Evolutionary conservation across 805 yeast genomes (phyloP).

Genomic region (Ogataea paradorogensis): DNA sequence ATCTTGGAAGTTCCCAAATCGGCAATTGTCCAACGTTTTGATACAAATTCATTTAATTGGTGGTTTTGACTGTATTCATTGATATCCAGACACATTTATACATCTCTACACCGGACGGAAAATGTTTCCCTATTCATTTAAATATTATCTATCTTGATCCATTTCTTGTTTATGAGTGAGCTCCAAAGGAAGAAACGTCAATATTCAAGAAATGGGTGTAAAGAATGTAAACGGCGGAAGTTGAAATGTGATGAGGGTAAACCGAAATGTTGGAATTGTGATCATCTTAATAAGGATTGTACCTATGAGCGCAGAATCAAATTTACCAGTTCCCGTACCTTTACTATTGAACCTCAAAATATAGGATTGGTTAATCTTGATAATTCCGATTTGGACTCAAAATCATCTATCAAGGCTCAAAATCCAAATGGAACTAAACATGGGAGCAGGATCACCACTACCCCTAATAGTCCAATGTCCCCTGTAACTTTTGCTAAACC

Average conservation of each 20-base stretch:
- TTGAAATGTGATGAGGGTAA: conserved; percentile 41
- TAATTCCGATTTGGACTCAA: neutral
- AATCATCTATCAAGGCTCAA: neutral
- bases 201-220: conserved; percentile 45
- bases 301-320: conserved; percentile 35
- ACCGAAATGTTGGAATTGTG: conserved; percentile 42
- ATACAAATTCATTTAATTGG: too few relatives aligned
- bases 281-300: conserved; percentile 36
- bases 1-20: neutral
- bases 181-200: conserved; percentile 34
- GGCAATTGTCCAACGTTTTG: neutral
- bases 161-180: conserved; percentile 3
- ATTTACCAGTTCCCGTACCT: conserved; percentile 31
- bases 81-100: neutral
- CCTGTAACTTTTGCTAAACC: conserved; percentile 8
- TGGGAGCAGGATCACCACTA: too few relatives aligned
- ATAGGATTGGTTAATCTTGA: conserved; percentile 16
- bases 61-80: too few relatives aligned
- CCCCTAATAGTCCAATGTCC: neutral
- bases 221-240: conserved; percentile 43
- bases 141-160: neutral
- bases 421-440: conserved; percentile 4
- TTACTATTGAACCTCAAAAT: conserved; percentile 22
- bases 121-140: conserved; percentile 4
- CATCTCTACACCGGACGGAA: conserved; percentile 11